A percentile compares a stretch with the other conserved stretches of the same genome.
These are phyloP conservation scores for Ustulina deusta DNA, from an alignment of 2,329 filamentous ascomycete species.

Conservation along the genomic window DNA sequence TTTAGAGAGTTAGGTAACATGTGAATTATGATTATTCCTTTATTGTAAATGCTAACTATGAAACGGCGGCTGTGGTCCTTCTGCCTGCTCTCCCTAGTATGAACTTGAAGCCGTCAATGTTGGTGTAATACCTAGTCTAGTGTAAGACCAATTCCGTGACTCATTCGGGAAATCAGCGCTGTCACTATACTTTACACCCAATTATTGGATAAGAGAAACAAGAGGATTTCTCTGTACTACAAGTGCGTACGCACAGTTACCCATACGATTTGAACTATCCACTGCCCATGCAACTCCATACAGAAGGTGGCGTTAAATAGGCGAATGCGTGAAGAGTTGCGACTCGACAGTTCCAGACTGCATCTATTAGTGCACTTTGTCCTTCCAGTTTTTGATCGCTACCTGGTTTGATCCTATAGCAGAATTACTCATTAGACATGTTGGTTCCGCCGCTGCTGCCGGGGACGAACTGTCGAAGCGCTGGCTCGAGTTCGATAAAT, in stretches of 20 bases:
- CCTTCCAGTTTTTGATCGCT: neutral
- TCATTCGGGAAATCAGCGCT: too few species aligned
- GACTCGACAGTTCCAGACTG: neutral
- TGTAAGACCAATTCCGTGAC: too few species aligned
- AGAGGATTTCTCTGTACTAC: neutral
- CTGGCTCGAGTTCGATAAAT: slow-evolving; percentile 11
- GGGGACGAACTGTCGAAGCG: slow-evolving; percentile 10
- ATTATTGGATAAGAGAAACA: neutral
- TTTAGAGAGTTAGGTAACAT: neutral
- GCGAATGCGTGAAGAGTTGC: neutral
- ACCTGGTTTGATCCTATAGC: neutral
- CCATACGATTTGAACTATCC: neutral
- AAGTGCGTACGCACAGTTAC: neutral
- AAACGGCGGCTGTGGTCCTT: neutral
- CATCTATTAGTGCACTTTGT: neutral
- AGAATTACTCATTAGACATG: neutral
- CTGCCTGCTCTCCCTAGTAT: neutral
- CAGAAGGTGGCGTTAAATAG: neutral
- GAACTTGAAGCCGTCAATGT: neutral
- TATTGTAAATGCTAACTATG: too few species aligned
- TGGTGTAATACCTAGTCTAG: too few species aligned
- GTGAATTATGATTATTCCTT: neutral
- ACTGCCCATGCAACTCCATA: neutral
- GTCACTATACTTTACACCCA: too few species aligned
- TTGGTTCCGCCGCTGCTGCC: neutral